These are phyloP conservation scores for Lecanoromycetidae sp. DNA, from an alignment of 2,329 filamentous ascomycete genomes.

Conservation along the genomic window DNA sequence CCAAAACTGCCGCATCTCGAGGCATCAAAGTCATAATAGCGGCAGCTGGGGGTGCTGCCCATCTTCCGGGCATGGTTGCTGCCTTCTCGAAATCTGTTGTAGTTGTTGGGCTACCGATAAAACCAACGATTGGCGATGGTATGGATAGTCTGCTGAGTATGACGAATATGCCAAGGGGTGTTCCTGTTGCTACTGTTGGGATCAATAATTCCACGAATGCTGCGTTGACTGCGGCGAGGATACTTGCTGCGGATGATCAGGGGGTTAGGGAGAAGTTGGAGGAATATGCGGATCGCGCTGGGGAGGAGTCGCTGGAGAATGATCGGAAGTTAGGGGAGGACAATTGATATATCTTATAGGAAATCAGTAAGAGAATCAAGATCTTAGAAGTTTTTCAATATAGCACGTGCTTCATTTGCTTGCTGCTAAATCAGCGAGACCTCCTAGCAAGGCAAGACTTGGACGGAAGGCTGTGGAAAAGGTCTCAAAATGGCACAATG, in stretches of 20 bases:
- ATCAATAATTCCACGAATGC: conserved; percentile 75
- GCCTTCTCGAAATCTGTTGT: conserved; percentile 56
- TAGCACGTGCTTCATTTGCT: no score
- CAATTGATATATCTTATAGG: no score
- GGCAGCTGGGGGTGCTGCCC: conserved; percentile 62
- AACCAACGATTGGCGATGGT: conserved; percentile 60
- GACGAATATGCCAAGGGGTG: conserved; percentile 64
- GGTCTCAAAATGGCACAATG: no score
- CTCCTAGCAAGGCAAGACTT: no score
- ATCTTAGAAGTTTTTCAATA: no score
- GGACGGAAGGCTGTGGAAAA: no score
- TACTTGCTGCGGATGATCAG: conserved; percentile 44
- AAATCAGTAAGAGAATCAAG: no score
- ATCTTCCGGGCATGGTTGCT: conserved; percentile 62
- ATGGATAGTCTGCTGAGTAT: conserved; percentile 60
- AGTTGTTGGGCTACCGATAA: conserved; percentile 67
- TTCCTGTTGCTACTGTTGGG: conserved; percentile 62
- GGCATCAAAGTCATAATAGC: conserved; percentile 66
- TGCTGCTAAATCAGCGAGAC: no score
- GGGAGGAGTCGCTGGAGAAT: conserved; percentile 4
- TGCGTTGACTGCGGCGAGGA: conserved; percentile 56
- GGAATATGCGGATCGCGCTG: conserved; percentile 28
- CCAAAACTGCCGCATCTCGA: conserved; percentile 47
- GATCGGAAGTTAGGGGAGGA: conserved; percentile 1
- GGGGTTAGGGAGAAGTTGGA: conserved; percentile 32